These are phyloP conservation scores for Chrysosporium keratinophilum DNA, from an alignment of 2,329 filamentous ascomycete species.

Conservation along the genomic window DNA sequence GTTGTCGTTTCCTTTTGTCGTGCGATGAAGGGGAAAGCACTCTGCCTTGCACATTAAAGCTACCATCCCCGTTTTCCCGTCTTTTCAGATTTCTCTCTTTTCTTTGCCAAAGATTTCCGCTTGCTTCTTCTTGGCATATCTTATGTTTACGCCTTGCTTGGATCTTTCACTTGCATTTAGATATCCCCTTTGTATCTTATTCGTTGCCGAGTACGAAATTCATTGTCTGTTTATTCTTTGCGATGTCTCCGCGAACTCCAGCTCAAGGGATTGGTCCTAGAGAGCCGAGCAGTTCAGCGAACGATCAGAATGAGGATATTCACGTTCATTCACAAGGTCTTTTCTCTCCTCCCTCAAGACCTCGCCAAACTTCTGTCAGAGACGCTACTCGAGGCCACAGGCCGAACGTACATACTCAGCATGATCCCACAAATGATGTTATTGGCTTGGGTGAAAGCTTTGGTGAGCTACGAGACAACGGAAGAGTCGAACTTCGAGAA, in stretches of 20 bases:
- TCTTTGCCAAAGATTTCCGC: not conserved
- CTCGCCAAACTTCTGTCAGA: not conserved
- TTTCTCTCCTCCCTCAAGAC: not conserved
- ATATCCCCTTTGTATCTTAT: slow-evolving; percentile 3
- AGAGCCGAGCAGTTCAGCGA: too few relatives aligned
- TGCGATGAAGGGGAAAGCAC: not conserved
- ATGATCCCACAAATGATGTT: not conserved
- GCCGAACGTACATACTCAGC: not conserved
- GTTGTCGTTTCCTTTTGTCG: too few relatives aligned
- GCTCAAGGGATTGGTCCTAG: not conserved
- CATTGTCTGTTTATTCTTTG: not conserved
- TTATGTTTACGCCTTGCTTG: not conserved
- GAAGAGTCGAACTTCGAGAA: slow-evolving; percentile 32
- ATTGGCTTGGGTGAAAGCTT: not conserved
- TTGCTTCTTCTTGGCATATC: slow-evolving; percentile 1
- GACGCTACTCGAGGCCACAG: not conserved
- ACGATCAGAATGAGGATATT: not conserved
- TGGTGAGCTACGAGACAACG: not conserved
- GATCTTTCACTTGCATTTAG: not conserved
- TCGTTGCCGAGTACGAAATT: not conserved
- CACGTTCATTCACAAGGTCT: not conserved
- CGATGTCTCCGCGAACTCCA: not conserved
- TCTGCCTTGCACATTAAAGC: not conserved
- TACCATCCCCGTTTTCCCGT: not conserved
- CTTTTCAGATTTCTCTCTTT: not conserved